These are phyloP conservation scores for Cicer judaicum DNA, from an alignment of 306 rosid species.

Conservation along the genomic window DNA sequence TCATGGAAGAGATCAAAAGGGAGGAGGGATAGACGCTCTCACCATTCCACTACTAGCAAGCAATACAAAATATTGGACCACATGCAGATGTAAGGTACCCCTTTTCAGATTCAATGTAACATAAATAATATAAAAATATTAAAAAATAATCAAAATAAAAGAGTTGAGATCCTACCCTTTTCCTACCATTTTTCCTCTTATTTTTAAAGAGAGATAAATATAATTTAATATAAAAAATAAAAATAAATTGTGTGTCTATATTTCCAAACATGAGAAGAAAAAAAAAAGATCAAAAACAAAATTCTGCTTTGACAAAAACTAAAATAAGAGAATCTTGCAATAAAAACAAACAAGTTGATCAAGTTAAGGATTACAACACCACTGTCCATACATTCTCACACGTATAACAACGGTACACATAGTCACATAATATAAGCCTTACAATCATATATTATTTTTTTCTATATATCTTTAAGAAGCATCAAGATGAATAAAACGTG, in stretches of 20 bases:
- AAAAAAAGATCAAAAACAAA: not conserved
- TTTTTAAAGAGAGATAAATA: too few species aligned
- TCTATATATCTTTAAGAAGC: slow-evolving; percentile 7
- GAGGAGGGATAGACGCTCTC: too few species aligned
- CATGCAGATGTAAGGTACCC: slow-evolving; percentile 1
- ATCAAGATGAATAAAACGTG: not conserved
- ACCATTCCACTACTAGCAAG: not conserved
- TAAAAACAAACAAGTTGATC: slow-evolving; percentile 44
- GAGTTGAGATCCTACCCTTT: too few species aligned
- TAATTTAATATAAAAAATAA: too few species aligned
- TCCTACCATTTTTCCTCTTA: too few species aligned
- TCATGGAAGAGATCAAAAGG: too few species aligned
- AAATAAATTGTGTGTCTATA: too few species aligned
- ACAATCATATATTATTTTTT: slow-evolving; percentile 32
- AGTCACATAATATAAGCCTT: not conserved
- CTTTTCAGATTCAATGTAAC: not conserved
- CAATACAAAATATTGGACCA: slow-evolving; percentile 24
- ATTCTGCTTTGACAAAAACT: not conserved
- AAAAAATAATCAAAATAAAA: not conserved
- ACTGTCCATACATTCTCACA: slow-evolving; percentile 52
- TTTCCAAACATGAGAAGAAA: too few species aligned
- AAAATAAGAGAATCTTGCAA: not conserved
- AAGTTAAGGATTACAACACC: slow-evolving; percentile 15
- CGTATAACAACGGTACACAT: not conserved
- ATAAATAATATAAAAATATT: not conserved